Conservation (phyloP, 129 eudicot species). For the Artemisia annua region DNA sequence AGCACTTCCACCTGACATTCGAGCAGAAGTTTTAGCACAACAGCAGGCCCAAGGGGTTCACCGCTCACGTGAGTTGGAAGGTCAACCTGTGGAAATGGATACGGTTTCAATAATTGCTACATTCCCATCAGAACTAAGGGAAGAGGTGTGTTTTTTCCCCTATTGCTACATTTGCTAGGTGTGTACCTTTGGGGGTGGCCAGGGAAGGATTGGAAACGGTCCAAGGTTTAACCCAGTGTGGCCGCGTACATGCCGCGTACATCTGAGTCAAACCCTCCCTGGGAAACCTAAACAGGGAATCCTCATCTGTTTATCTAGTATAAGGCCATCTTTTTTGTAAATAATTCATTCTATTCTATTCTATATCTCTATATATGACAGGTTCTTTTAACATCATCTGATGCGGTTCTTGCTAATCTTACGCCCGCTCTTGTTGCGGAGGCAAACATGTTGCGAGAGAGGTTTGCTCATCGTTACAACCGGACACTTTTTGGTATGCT, state of each 20-base stretch:
- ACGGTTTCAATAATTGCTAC: constrained; percentile 96
- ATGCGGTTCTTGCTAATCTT: constrained; percentile 94
- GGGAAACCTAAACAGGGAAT: not conserved
- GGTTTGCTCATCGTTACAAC: constrained; percentile 92
- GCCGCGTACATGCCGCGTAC: no score
- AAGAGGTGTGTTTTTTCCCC: constrained; percentile 59
- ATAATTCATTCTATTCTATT: not conserved
- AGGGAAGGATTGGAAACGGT: no score
- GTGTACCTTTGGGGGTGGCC: no score
- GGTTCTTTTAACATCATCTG: constrained; percentile 97
- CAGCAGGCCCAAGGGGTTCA: constrained; percentile 90
- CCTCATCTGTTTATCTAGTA: not conserved
- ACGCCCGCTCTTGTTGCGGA: constrained; percentile 99
- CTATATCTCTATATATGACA: constrained; percentile 8
- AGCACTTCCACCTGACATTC: constrained; percentile 96
- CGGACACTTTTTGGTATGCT: constrained; percentile 88
- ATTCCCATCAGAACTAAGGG: constrained; percentile 90
- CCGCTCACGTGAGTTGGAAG: constrained; percentile 86
- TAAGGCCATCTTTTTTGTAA: not conserved
- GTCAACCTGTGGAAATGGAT: constrained; percentile 99
- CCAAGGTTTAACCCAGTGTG: no score
- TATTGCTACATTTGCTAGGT: no score
- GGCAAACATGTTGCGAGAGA: constrained; percentile 94
- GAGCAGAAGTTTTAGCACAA: constrained; percentile 96
- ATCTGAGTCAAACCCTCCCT: no score